Evolutionary conservation across 345 rosid genomes (phyloP), one percentile per base, ranked within the genome.

Genomic region (Geranium rotundifolium): DNA sequence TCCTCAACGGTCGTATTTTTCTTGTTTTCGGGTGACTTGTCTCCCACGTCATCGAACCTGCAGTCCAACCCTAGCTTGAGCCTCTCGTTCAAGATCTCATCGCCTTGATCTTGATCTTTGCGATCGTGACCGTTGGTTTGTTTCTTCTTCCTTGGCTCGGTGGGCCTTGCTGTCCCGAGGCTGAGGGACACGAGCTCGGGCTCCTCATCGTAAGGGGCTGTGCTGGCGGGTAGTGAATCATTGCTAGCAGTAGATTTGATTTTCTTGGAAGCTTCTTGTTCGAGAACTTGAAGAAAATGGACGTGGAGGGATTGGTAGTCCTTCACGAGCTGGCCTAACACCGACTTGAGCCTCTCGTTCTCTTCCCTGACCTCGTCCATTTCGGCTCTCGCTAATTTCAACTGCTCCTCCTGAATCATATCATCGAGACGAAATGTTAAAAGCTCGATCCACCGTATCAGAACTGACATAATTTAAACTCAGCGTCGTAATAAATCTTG

Each of bases 361-460:
- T 91, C 96, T 70, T 86, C 88, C 75, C 72, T 85, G 52, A 78
- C 89, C 58, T 78, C 90, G 14, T 76, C 85, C 86, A 89, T 82
- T 75, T 89, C 87, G 2, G 81, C 84, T 77, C 82, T 82, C 3
- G 85, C 77, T 39, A 82, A 81, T 63, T 85, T 87, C 69, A 89
- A 76, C 79, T 74, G 67, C 58, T 71, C 76, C 64, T 75, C 80
- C 86, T 75, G 16, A 7, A 46, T 14, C 14, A 46, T 23, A 23
- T 9, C 16, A 46, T 2, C 15, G 16, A 4, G 3, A 34, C 41
- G 10, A 8, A 4, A 4, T 4, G 41, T 34, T 34, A 34, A 34
- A 5, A 34, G 2, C 0, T 34, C 27, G 27, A 34, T 34, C 3
- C 41, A 34, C 41, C 41, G 27, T 23, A 23, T 23, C 2, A 23